Base-by-base conservation (phyloP, 495 filamentous ascomycete genomes). In the Lentithecium fluviatile region DNA sequence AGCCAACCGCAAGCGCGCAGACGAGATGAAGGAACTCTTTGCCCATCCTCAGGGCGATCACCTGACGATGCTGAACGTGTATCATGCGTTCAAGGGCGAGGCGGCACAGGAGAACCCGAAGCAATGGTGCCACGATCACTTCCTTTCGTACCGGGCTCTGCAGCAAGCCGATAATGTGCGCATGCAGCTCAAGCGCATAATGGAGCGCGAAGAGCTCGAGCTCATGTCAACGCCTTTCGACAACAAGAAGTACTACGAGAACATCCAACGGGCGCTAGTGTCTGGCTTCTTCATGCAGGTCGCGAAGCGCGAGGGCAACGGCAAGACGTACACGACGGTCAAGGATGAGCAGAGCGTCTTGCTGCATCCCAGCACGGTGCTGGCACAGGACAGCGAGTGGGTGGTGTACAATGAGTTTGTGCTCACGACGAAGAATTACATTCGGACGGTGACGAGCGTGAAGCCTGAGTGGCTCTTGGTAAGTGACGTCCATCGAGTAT, bases 271-370 rank as follows among this genome's bases (percentile, higher is more conserved):
- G 15, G 94, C 94, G 10, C 80, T 99, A n/a, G 87, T 96, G 13
- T 83, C 90, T 1, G 94, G 94, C 20, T 99, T 97, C 79, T 99
- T 99, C 80, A 99, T 99, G 94, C 95, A 99, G 70, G 88, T 97
- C n/a, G 94, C 94, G 40, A 97, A 91, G 83, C 88, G 85, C 65
- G 89, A 95, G 58, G 75, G 77, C 36, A 80, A 74, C 45, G 84
- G 84, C 64, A 96, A 95, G 81, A 83, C 82, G 36, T 99, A 99
- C 76, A 82, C 85, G 53, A 99, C 94, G 7, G 86, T 99, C 64
- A 97, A 97, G 75, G 95, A 97, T 67, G 86, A 97, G 66, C 82
- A 90, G 78, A 87, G 82, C 52, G 94, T 99, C 45, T 82, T 97
- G 58, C 79, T 99, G 40, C 94, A 99, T 75, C 94, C 94, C 6